Evolutionary conservation across 2,329 filamentous ascomycete genomes (phyloP), one percentile per base, ranked within the genome.

Genomic region (Pyricularia pennisetigena): DNA sequence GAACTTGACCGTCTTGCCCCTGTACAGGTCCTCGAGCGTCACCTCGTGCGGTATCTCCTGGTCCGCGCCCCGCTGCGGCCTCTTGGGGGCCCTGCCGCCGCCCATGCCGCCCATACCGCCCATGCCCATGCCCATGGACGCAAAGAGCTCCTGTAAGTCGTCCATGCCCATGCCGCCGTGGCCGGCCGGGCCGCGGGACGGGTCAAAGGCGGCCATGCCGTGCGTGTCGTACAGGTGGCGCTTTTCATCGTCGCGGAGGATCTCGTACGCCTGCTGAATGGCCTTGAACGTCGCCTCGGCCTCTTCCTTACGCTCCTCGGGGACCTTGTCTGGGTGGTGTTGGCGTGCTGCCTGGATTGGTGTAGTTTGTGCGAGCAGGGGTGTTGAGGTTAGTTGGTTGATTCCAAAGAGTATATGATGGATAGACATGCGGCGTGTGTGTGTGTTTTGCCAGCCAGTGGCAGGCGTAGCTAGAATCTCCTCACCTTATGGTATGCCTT

Each of bases 1-100:
- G 78, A 99, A 97, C 81, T 96, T 95, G 76, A 97, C 95, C 0
- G 95, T 97, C 84, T 98, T 97, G 74, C 95, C 95, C 81, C 97
- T 97, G 85, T 98, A 99, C 35, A 99, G 84, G 79, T 99, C 95
- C 78, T 98, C 95, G 69, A 99, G 81, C 2, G 88, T 91, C 69
- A 98, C 92, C 77, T 93, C 89, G 80, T 99, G 98, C 74, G 92
- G 87, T 74, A 97, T 92, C 77, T 97, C 90, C 78, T 97, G 94
- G 72, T 94, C 89, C 67, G 86, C 88, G 64, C 94, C 93, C 74
- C 88, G 90, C 69, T 89, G 84, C 28, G 89, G 88, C 72, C 85
- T 83, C 72, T 82, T 82, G 12, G 87, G 86, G 66, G 85, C 88
- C 64, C 94, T 93, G 74, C 88, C 90, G 74, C 88, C 90, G 70